Base-by-base conservation (phyloP, 768 basidiomycete species). In the Amylocystis lapponica region DNA sequence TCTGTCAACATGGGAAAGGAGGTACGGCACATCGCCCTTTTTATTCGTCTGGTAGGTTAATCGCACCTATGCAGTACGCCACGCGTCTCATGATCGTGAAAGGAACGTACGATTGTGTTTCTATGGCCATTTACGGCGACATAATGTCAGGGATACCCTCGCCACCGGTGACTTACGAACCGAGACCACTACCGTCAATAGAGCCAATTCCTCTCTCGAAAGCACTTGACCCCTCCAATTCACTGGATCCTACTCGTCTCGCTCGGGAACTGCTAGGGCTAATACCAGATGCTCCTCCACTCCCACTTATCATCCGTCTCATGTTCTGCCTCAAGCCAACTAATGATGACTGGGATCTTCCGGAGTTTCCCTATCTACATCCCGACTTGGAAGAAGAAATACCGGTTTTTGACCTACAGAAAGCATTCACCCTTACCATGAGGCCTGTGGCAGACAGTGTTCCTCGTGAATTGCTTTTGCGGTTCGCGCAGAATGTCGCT, bases 1-100 rank as follows among this genome's bases (percentile, higher is more conserved):
- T 50, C 60, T 4, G 75, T 90, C 13, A 75, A 84, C 47, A 81
- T 88, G 82, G 80, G 81, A 27, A 36, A 59, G 8, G 83, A 88
- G 63, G 88, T 79, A 52, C 43, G 75, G 66, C 8, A 16, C 11
- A 12, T 3, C 17, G 13, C 14, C 11, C 39, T 27, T 7, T 3
- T 37, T 36, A 8, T 21, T 16, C 5, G 14, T 4, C 22, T n/a
- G 8, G 16, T 13, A 9, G 27, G 14, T 27, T 12, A 39, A 4
- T 26, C 10, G 31, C 4, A 39, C 32, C 23, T 20, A 26, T 23
- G 14, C 57, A 86, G 83, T 79, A 75, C 58, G 76, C 81, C 3
- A 87, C 86, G 17, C 81, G 87, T 33, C 68, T 90, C 23, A 80
- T 91, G 74, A 84, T 90, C 45, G 71, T 91, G 48, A 82, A 81